Percentiles rank a stretch among this genome's conserved stretches.
phyloP scores from a whole-genome alignment of 176 grass and related monocot species.

The Pharus latifolius region DNA sequence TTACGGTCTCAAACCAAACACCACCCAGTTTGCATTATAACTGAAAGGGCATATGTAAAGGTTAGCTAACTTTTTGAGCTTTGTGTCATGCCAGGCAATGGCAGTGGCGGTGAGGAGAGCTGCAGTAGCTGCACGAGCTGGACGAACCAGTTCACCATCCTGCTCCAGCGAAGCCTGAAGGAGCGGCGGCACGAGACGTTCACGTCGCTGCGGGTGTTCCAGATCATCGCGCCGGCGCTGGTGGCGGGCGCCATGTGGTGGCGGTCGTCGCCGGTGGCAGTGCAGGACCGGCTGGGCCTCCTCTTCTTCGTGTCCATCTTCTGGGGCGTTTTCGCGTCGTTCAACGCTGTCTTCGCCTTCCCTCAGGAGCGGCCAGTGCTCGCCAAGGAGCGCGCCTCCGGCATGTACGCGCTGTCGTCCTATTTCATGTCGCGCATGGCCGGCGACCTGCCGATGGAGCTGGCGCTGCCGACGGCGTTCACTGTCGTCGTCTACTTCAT shows the following conservation, averaged over 20 bases:
- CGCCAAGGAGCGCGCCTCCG: conserved; percentile 51
- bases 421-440: conserved; percentile 80
- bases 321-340: conserved; percentile 97
- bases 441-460: conserved; percentile 93
- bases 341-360: conserved; percentile 95
- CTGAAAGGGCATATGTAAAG: no score
- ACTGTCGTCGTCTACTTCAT: conserved; percentile 78
- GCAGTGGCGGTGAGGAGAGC: background rate
- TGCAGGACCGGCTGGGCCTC: conserved; percentile 74
- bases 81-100: background rate
- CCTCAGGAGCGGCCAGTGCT: conserved; percentile 68
- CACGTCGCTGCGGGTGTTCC: conserved; percentile 76
- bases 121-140: conserved; percentile 39
- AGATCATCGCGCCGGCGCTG: conserved; percentile 72
- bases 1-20: no score
- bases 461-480: conserved; percentile 63
- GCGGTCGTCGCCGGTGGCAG: conserved; percentile 46
- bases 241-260: conserved; percentile 90
- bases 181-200: conserved; percentile 89
- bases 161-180: conserved; percentile 82
- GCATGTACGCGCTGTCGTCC: conserved; percentile 90
- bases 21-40: no score
- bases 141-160: conserved; percentile 66
- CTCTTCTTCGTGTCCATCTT: conserved; percentile 99
- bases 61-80: no score